Base-by-base conservation (phyloP, 2,329 filamentous ascomycete species). In the Aplosporella prunicola region DNA sequence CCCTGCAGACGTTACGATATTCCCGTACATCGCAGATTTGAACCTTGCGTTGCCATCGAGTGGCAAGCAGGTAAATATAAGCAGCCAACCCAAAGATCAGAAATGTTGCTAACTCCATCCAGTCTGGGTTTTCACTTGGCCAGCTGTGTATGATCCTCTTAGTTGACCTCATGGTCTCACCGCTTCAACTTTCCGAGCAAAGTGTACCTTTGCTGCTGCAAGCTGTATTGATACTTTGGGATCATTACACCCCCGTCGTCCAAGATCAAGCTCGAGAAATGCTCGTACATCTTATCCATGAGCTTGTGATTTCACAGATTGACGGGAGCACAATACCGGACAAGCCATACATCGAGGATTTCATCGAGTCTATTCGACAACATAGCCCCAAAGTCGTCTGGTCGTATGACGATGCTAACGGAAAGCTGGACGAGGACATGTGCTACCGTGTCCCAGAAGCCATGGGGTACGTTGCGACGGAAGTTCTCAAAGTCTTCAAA, bases 221-320 rank as follows among this genome's bases (percentile, higher is more conserved):
- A 58, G 84, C 94, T 7, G 80, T 95, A 5, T 80, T 89, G 9
- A 86, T 96, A 3, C 72, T 96, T 2, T 98, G 91, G 91, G 93
- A 98, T 56, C 89, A 96, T 52, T 95, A 98, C 52, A 94, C 85
- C 1, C 78, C 85, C 3, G 74, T 95, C 9, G 91, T 98, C 2
- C 89, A 96, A 57, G 91, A 96, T 48, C 89, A 98, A 58, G 88
- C 93, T 20, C 78, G 88, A 32, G 91, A 98, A 60, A 94, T 98
- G 88, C 74, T 98, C 11, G 88, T 98, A 2, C 91, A 98, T 64
- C 72, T 98, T 13, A 93, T 98, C 31, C 91, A 98, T 51, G 91
- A 96, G 57, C 70, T 96, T 5, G 86, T 98, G 24, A 87, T 95
- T 18, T 79, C 77, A 1, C 76, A 76, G 49, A 69, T 80, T 30